phyloP scores from a whole-genome alignment of 2,329 filamentous ascomycete genomes.

The Exophiala viscosa region DNA sequence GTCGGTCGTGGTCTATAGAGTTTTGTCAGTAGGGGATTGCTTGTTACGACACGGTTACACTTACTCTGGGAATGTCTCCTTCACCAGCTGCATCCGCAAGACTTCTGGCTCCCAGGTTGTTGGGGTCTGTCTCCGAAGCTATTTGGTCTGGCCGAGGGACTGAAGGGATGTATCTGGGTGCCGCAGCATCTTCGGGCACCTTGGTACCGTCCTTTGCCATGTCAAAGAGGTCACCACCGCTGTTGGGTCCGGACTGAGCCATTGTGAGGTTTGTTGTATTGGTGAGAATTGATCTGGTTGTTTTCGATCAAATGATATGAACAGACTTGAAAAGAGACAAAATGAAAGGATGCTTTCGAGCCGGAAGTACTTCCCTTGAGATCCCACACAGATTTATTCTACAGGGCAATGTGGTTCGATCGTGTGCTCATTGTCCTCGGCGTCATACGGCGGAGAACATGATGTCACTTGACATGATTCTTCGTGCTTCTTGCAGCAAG shows the following conservation, averaged over 20 bases:
- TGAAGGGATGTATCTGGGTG: slow-evolving; percentile 46
- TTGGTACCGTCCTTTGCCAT: slow-evolving; percentile 39
- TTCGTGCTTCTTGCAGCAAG: no score
- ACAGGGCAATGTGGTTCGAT: background rate
- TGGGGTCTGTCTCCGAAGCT: slow-evolving; percentile 34
- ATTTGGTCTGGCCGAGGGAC: slow-evolving; percentile 47
- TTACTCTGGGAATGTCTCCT: slow-evolving; percentile 43
- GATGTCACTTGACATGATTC: slow-evolving; percentile 13
- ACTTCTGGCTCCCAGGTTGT: slow-evolving; percentile 35
- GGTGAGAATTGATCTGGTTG: background rate
- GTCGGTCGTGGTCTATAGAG: slow-evolving; percentile 30
- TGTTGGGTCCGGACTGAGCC: slow-evolving; percentile 28
- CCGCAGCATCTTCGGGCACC: slow-evolving; percentile 45
- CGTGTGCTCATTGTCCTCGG: background rate
- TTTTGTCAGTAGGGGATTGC: background rate
- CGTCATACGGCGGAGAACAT: slow-evolving; percentile 16
- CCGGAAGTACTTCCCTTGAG: background rate
- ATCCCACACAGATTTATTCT: background rate
- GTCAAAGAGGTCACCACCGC: slow-evolving; percentile 38
- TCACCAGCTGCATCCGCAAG: slow-evolving; percentile 47
- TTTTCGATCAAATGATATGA: background rate
- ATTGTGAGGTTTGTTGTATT: slow-evolving; percentile 22
- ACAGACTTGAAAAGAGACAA: background rate
- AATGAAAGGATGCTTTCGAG: background rate
- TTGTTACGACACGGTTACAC: background rate